phyloP scores from a whole-genome alignment of 2,329 filamentous ascomycete species.

The Ophiostoma ips region DNA sequence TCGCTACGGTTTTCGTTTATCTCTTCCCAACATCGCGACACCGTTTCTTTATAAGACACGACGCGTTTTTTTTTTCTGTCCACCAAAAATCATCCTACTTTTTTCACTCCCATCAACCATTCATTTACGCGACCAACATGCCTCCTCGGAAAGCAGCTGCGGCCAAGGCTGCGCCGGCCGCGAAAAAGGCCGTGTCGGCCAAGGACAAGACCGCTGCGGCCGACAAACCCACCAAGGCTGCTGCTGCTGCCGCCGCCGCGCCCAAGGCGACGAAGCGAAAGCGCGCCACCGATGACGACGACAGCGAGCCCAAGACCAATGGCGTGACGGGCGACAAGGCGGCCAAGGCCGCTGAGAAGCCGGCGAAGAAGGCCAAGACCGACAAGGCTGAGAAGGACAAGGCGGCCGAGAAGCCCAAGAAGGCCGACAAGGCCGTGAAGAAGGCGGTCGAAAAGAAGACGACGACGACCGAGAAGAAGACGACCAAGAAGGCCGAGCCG shows the following conservation, averaged over 20 bases:
- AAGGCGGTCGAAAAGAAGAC: constrained; percentile 15
- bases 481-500: constrained; percentile 10
- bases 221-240: constrained; percentile 3
- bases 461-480: constrained; percentile 7
- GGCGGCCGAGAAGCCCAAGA: constrained; percentile 9
- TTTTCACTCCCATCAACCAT: neutral
- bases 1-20: too few species aligned
- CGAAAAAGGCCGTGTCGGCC: constrained; percentile 18
- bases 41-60: too few species aligned
- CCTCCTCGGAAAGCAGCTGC: constrained; percentile 8
- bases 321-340: constrained; percentile 2
- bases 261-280: constrained; percentile 9
- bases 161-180: constrained; percentile 15
- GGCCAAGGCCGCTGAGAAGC: neutral
- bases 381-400: neutral
- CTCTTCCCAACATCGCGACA: too few species aligned
- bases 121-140: constrained; percentile 5
- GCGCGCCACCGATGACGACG: constrained; percentile 7
- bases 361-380: constrained; percentile 4
- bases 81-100: too few species aligned
- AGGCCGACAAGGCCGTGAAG: constrained; percentile 16
- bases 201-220: constrained; percentile 17
- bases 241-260: constrained; percentile 7
- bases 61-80: too few species aligned
- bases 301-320: constrained; percentile 10